Percentiles rank a stretch among this genome's conserved stretches.
Conservation (phyloP, 2,329 filamentous ascomycete genomes). For the Torrubiella hemipterigena region DNA sequence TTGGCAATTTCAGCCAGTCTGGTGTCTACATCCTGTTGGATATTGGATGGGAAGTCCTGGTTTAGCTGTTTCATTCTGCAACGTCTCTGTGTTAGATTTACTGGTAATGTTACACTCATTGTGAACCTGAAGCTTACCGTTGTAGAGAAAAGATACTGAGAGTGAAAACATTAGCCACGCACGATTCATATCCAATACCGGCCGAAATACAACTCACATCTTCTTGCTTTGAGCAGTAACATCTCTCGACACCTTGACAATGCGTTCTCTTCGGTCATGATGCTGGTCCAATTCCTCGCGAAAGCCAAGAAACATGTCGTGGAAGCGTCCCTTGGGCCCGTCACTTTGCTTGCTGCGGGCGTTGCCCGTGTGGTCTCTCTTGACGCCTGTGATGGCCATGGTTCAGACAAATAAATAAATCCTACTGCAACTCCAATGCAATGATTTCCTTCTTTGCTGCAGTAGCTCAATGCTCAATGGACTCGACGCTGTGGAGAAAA, state of each 20-base stretch:
- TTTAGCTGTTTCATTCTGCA: conserved; percentile 52
- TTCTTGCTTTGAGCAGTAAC: conserved; percentile 95
- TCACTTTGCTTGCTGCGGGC: conserved; percentile 25
- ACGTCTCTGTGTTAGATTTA: not conserved
- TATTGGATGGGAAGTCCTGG: conserved; percentile 51
- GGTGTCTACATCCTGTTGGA: conserved; percentile 56
- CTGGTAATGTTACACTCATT: not conserved
- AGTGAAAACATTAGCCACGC: too few species aligned
- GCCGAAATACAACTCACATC: conserved; percentile 47
- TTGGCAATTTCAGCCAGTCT: conserved; percentile 60
- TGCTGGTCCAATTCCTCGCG: conserved; percentile 85
- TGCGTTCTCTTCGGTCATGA: conserved; percentile 79
- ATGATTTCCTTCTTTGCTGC: not conserved
- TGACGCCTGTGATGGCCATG: conserved; percentile 24
- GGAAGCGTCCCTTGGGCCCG: conserved; percentile 32
- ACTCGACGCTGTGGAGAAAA: too few species aligned
- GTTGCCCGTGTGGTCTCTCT: conserved; percentile 43
- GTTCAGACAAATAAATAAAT: conserved; percentile 1
- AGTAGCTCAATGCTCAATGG: not conserved
- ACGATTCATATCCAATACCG: too few species aligned
- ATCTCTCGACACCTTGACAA: conserved; percentile 85
- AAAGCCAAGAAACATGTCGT: conserved; percentile 75
- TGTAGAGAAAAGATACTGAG: conserved; percentile 17
- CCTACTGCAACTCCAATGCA: not conserved
- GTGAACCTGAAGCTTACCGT: conserved; percentile 15